These are phyloP conservation scores for Diaporthe sp. DNA, from an alignment of 2,329 filamentous ascomycete species.

Conservation along the genomic window DNA sequence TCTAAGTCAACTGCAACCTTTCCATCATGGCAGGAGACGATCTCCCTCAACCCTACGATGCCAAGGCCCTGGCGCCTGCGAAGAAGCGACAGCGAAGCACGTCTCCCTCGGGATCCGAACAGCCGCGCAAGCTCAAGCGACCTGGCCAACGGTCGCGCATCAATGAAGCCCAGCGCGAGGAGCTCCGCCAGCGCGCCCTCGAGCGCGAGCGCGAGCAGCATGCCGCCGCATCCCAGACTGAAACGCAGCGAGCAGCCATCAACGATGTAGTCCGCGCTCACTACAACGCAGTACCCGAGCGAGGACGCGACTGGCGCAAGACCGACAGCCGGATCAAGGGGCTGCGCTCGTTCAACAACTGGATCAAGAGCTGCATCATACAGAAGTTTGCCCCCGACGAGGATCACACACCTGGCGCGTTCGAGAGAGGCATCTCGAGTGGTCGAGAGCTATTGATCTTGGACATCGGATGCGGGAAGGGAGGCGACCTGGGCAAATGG, in stretches of 20 bases:
- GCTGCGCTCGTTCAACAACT: slow-evolving; percentile 95
- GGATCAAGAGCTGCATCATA: slow-evolving; percentile 97
- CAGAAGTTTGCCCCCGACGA: slow-evolving; percentile 94
- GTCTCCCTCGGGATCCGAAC: slow-evolving; percentile 58
- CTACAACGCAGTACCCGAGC: slow-evolving; percentile 95
- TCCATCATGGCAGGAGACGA: slow-evolving; percentile 56
- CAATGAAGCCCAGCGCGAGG: slow-evolving; percentile 75
- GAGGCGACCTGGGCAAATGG: slow-evolving; percentile 96
- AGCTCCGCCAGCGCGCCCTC: slow-evolving; percentile 71
- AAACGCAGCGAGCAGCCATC: slow-evolving; percentile 69
- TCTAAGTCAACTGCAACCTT: not conserved
- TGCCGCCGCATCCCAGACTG: slow-evolving; percentile 54
- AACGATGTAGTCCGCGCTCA: slow-evolving; percentile 92
- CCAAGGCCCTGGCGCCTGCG: slow-evolving; percentile 68
- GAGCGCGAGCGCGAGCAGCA: slow-evolving; percentile 68
- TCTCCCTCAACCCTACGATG: slow-evolving; percentile 73
- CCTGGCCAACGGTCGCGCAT: slow-evolving; percentile 77
- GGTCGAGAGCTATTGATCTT: slow-evolving; percentile 81
- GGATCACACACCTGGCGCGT: slow-evolving; percentile 74
- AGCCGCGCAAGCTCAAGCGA: slow-evolving; percentile 76
- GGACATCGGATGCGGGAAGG: slow-evolving; percentile 97
- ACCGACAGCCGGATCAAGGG: slow-evolving; percentile 97
- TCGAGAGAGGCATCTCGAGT: slow-evolving; percentile 64
- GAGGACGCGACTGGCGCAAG: slow-evolving; percentile 93
- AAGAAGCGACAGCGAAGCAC: slow-evolving; percentile 70